A percentile compares a stretch with the other conserved stretches of the same genome.
These are phyloP conservation scores for Scutellaria barbata DNA, from an alignment of 257 asterid species.

Conservation along the genomic window DNA sequence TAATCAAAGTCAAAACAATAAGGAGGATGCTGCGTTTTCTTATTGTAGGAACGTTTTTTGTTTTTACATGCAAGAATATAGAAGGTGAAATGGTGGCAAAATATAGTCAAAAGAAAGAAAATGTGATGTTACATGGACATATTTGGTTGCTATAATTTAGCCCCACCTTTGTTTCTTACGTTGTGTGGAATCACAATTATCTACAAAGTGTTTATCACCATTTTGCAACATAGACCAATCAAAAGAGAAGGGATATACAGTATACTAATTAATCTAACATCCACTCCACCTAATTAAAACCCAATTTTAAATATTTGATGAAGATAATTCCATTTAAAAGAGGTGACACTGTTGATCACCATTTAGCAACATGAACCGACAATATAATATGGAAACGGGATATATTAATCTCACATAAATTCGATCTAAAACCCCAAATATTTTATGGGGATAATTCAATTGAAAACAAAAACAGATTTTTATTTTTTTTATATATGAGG, in stretches of 20 bases:
- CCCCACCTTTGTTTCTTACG: not conserved
- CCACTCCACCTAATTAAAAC: not conserved
- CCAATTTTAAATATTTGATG: slow-evolving; percentile 4
- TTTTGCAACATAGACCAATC: slow-evolving; percentile 9
- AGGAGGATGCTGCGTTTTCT: not conserved
- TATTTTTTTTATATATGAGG: too few relatives aligned
- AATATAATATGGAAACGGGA: too few relatives aligned
- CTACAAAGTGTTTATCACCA: not conserved
- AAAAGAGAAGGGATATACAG: not conserved
- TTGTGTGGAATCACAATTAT: slow-evolving; percentile 7
- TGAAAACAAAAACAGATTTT: not conserved
- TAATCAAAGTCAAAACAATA: not conserved
- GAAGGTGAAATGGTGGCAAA: slow-evolving; percentile 7
- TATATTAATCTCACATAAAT: too few relatives aligned
- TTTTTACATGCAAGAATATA: not conserved
- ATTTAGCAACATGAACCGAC: too few relatives aligned
- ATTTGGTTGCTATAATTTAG: slow-evolving; percentile 20
- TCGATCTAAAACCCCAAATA: not conserved
- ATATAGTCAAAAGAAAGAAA: not conserved
- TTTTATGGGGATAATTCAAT: not conserved
- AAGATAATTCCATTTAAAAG: not conserved
- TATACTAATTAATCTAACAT: not conserved
- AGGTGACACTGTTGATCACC: too few relatives aligned
- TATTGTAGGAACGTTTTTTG: not conserved
- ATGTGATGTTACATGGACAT: not conserved